Conservation (phyloP, 208 protist species). For the Trypanosoma rangeli region DNA sequence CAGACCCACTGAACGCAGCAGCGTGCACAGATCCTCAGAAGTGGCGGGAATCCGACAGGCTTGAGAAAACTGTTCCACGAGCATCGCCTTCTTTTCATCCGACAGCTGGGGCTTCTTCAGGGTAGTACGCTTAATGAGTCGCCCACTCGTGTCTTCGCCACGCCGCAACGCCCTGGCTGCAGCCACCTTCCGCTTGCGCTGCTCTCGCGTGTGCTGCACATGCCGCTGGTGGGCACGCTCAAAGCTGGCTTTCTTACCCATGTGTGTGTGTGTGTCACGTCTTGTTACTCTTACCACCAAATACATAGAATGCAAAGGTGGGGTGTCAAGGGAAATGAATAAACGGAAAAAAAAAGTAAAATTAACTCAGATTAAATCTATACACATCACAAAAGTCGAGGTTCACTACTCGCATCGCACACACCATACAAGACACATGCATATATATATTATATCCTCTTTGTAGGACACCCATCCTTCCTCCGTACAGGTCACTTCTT, state of each 20-base stretch:
- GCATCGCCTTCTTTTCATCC: conserved; percentile 47
- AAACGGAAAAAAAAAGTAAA: too few species aligned
- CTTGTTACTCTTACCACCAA: background rate
- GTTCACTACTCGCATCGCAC: too few species aligned
- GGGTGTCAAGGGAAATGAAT: background rate
- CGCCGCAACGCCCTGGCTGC: conserved; percentile 61
- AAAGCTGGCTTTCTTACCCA: conserved; percentile 74
- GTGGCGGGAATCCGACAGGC: conserved; percentile 69
- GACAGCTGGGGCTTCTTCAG: conserved; percentile 37
- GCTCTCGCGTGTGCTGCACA: conserved; percentile 48
- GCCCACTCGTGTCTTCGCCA: conserved; percentile 46
- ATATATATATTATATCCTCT: too few species aligned
- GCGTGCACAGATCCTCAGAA: conserved; percentile 60
- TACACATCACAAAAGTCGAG: too few species aligned
- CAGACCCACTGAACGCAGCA: conserved; percentile 56
- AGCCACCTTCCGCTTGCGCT: conserved; percentile 53
- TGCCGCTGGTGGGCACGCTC: conserved; percentile 57
- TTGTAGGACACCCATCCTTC: too few species aligned
- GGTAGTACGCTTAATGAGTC: conserved; percentile 56
- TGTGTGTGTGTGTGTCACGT: conserved; percentile 22
- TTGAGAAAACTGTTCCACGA: conserved; percentile 75
- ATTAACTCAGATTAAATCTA: too few species aligned
- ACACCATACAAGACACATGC: too few species aligned
- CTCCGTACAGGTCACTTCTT: too few species aligned
- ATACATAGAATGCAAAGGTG: conserved; percentile 1